Evolutionary conservation across 805 yeast species (phyloP), one percentile per base, ranked within the genome.

Genomic region (Saturnispora ahearnii): DNA sequence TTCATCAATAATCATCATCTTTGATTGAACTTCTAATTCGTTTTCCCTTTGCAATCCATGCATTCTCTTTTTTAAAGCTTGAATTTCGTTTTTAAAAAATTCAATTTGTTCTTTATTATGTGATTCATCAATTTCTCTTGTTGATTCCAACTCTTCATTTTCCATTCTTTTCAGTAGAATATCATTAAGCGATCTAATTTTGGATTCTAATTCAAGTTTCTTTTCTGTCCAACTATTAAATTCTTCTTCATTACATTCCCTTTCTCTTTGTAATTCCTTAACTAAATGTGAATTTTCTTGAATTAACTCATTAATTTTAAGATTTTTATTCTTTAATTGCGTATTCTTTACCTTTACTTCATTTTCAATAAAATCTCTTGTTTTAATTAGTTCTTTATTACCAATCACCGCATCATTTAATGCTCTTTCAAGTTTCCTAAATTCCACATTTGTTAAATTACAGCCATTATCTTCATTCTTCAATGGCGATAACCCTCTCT

Each of bases 1-100:
- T 61, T 78, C 81, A 56, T 77, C 81, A 44, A 78, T 74, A 46
- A 78, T 73, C 43, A 74, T 64, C 51, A 73, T 66, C 55, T 76
- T 76, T 37, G 79, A 75, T 56, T 71, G 76, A 44, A 71, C 69
- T 56, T 78, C 83, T 24, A 78, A 62, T 54, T 78, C 82, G 54
- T 68, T 71, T 54, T 78, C 77, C 48, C 73, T 70, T 56, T 73
- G 72, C 21, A 78, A 62, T 2, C 74, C 69, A 46, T 65, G 65
- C 2, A 64, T 53, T 46, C 54, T 60, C 43, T 61, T 63, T n/a
- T 48, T 55, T 15, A 67, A 49, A 36, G 54, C 57, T 11, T 57
- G 59, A 4, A 62, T 57, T 32, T 59, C 62, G 26, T 52, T 54
- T 22, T 54, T 53, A 24, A 52, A 47, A 6, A 48, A 9, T 29